Percentiles rank a stretch among this genome's conserved stretches.
phyloP scores from a whole-genome alignment of 2,329 filamentous ascomycete genomes.

The Ustilaginoidea virens region DNA sequence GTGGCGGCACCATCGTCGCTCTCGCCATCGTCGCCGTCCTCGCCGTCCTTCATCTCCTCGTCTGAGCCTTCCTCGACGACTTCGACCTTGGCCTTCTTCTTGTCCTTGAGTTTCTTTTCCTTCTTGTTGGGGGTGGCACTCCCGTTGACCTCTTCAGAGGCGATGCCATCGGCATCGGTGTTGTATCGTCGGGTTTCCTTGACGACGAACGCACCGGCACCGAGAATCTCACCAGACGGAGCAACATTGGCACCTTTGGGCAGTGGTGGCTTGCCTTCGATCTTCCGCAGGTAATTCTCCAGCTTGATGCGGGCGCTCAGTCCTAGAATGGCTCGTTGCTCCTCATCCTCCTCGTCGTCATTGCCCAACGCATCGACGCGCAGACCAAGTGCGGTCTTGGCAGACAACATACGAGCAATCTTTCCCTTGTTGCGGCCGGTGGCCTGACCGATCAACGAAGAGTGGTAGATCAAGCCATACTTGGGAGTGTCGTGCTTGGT shows the following conservation, averaged over 20 bases:
- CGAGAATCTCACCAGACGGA: slow-evolving; percentile 49
- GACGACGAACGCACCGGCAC: slow-evolving; percentile 70
- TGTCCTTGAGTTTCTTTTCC: slow-evolving; percentile 24
- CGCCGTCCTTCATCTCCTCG: slow-evolving; percentile 28
- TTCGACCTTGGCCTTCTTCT: slow-evolving; percentile 27
- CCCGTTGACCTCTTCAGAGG: slow-evolving; percentile 33
- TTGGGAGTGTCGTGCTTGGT: slow-evolving; percentile 99
- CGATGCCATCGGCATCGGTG: slow-evolving; percentile 75
- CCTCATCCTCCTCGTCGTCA: slow-evolving; percentile 60
- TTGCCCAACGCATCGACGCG: slow-evolving; percentile 65
- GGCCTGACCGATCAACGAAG: slow-evolving; percentile 87
- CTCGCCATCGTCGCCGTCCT: slow-evolving; percentile 22
- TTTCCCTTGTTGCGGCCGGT: slow-evolving; percentile 99
- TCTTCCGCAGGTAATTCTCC: slow-evolving; percentile 56
- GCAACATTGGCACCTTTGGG: slow-evolving; percentile 61
- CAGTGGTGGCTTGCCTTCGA: slow-evolving; percentile 83
- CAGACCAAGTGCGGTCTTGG: slow-evolving; percentile 84
- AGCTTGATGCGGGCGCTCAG: slow-evolving; percentile 56
- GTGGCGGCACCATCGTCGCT: slow-evolving; percentile 17
- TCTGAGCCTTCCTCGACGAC: slow-evolving; percentile 25
- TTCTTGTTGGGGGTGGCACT: slow-evolving; percentile 21
- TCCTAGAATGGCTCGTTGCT: slow-evolving; percentile 74
- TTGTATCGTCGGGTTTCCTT: slow-evolving; percentile 95
- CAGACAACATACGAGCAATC: slow-evolving; percentile 89
- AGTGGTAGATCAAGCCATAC: slow-evolving; percentile 90